These are phyloP conservation scores for Mortierella sp. DNA, from an alignment of 371 early-diverging fungal species.

Conservation along the genomic window DNA sequence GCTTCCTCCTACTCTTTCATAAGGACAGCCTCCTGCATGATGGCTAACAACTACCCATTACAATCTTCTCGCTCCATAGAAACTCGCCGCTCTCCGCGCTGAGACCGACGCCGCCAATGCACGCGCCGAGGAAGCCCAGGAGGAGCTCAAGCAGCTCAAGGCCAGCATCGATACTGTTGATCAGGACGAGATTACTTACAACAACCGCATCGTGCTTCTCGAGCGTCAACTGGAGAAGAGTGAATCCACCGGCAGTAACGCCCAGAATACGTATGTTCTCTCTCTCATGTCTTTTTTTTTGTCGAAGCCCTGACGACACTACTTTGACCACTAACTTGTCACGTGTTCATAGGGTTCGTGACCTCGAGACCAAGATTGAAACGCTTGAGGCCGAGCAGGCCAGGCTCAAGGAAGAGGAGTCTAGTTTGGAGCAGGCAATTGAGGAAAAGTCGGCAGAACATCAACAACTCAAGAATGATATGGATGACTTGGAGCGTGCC, in stretches of 20 bases:
- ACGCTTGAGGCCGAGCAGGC: slow-evolving; percentile 31
- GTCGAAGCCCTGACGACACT: too few species aligned
- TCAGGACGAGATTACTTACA: slow-evolving; percentile 59
- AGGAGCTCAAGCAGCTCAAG: slow-evolving; percentile 70
- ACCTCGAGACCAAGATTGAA: slow-evolving; percentile 39
- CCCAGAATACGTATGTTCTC: slow-evolving; percentile 31
- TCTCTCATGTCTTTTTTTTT: too few species aligned
- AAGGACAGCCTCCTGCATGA: too few species aligned
- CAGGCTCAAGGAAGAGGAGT: slow-evolving; percentile 25
- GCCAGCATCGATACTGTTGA: slow-evolving; percentile 62
- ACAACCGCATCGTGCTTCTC: slow-evolving; percentile 74
- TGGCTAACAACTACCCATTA: not conserved
- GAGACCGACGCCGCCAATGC: slow-evolving; percentile 76
- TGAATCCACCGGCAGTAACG: slow-evolving; percentile 54
- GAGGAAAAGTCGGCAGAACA: slow-evolving; percentile 13
- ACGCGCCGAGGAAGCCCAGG: slow-evolving; percentile 76
- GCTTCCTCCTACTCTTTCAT: not conserved
- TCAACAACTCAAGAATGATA: slow-evolving; percentile 19
- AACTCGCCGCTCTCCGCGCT: slow-evolving; percentile 72
- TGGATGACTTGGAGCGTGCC: too few species aligned
- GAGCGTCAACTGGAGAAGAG: slow-evolving; percentile 77
- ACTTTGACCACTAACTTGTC: too few species aligned
- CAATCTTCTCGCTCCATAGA: slow-evolving; percentile 58
- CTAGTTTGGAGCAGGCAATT: slow-evolving; percentile 23
- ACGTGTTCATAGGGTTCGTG: slow-evolving; percentile 31